These are phyloP conservation scores for Cystobasidium tubakii DNA, from an alignment of 768 basidiomycete genomes.

Conservation along the genomic window DNA sequence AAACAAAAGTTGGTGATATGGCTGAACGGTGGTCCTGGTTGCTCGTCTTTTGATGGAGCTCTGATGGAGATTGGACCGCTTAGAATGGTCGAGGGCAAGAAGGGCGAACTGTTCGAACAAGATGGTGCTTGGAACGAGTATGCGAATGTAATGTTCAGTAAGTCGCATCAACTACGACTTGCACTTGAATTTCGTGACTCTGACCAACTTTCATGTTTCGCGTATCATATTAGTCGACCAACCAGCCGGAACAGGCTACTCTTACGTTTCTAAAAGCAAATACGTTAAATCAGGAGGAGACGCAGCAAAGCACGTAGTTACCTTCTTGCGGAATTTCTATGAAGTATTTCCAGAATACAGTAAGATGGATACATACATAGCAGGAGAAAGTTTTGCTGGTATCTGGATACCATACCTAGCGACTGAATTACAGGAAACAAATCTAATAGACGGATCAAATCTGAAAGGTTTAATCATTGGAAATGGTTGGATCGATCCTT, in stretches of 20 bases:
- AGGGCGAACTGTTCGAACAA: constrained; percentile 36
- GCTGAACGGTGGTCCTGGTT: constrained; percentile 87
- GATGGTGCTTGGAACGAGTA: constrained; percentile 47
- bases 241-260: constrained; percentile 91
- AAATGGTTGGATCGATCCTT: constrained; percentile 95
- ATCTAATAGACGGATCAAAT: neutral
- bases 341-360: constrained; percentile 80
- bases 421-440: constrained; percentile 48
- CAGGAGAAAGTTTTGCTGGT: constrained; percentile 93
- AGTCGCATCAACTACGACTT: constrained; percentile 5
- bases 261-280: constrained; percentile 75
- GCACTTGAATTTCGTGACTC: neutral
- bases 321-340: constrained; percentile 85
- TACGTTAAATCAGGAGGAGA: constrained; percentile 73
- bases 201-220: too few species aligned
- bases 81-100: constrained; percentile 23
- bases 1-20: constrained; percentile 86
- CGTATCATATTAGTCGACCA: constrained; percentile 69
- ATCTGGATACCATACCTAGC: constrained; percentile 97
- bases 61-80: constrained; percentile 45
- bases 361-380: constrained; percentile 79
- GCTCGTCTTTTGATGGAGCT: constrained; percentile 59
- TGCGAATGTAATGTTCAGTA: constrained; percentile 46
- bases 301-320: constrained; percentile 70
- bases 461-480: constrained; percentile 73